phyloP scores from a whole-genome alignment of 257 asterid species.

The Penstemon davidsonii region DNA sequence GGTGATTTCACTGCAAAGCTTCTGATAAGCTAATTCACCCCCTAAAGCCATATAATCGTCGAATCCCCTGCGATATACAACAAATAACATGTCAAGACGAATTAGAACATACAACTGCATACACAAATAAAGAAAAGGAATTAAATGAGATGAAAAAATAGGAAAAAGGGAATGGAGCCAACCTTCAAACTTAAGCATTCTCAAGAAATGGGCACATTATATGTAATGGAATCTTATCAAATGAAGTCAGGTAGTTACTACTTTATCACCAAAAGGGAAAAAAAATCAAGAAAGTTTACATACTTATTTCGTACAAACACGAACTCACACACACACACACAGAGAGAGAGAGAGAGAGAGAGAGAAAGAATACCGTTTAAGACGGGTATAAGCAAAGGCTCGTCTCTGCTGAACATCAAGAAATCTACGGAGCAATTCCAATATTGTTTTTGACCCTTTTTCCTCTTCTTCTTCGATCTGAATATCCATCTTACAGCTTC shows the following conservation, averaged over 20 bases:
- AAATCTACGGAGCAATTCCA: slow-evolving; percentile 65
- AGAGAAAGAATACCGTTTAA: slow-evolving; percentile 54
- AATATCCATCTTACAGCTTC: slow-evolving; percentile 26
- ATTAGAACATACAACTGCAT: slow-evolving; percentile 5
- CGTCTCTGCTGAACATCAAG: slow-evolving; percentile 82
- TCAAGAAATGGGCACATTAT: background rate
- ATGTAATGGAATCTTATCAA: too few relatives aligned
- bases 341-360: too few relatives aligned
- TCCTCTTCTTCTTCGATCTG: slow-evolving; percentile 26
- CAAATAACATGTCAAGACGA: slow-evolving; percentile 17
- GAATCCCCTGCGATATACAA: slow-evolving; percentile 63
- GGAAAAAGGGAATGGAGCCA: background rate
- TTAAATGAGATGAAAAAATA: background rate
- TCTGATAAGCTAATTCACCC: slow-evolving; percentile 75
- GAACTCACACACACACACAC: background rate
- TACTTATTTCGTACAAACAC: background rate
- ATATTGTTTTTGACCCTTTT: slow-evolving; percentile 20
- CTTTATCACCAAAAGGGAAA: too few relatives aligned
- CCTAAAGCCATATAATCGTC: slow-evolving; percentile 79
- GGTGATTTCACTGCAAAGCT: slow-evolving; percentile 87
- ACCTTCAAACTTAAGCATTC: background rate
- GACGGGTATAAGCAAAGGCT: slow-evolving; percentile 81
- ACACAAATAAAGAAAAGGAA: slow-evolving; percentile 2
- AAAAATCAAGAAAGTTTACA: too few relatives aligned
- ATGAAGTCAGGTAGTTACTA: too few relatives aligned